These are phyloP conservation scores for Limonium bicolor DNA, from an alignment of 148 eudicot species.

Conservation along the genomic window DNA sequence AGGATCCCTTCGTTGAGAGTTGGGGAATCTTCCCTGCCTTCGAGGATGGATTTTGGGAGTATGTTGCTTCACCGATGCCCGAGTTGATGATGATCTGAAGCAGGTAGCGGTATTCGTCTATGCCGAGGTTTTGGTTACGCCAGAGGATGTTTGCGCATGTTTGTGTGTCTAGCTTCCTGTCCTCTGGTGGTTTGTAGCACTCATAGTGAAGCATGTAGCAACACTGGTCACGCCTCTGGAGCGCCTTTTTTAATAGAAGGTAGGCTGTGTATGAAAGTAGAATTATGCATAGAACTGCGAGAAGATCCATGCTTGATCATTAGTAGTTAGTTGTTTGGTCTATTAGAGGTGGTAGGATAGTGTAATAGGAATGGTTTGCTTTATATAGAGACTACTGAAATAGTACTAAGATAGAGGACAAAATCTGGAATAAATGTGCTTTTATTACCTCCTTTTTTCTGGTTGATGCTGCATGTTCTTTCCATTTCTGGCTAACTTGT, in stretches of 20 bases:
- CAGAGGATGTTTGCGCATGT: conserved; percentile 18
- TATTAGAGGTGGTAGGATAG: too few species aligned
- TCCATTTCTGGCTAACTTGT: too few species aligned
- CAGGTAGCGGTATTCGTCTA: conserved; percentile 37
- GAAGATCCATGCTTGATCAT: conserved; percentile 37
- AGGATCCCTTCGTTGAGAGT: conserved; percentile 18
- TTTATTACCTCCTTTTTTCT: too few species aligned
- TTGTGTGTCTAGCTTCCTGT: conserved; percentile 30
- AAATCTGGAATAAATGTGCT: too few species aligned
- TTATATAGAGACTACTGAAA: too few species aligned
- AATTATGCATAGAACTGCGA: conserved; percentile 16
- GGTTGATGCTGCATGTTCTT: too few species aligned
- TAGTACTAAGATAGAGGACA: too few species aligned
- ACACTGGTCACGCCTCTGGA: conserved; percentile 15
- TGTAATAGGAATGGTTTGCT: too few species aligned
- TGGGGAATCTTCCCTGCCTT: conserved; percentile 26
- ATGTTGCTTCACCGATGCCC: conserved; percentile 57
- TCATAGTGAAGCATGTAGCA: conserved; percentile 58
- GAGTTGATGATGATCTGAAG: conserved; percentile 43
- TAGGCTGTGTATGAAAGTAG: conserved; percentile 17
- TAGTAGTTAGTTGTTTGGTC: too few species aligned
- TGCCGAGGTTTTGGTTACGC: conserved; percentile 30
- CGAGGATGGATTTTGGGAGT: conserved; percentile 32
- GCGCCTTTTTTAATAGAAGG: conserved; percentile 10
- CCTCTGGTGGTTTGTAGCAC: conserved; percentile 49